Evolutionary conservation across 163 green algal genomes (phyloP).

Genomic region (Volvox carteri): DNA sequence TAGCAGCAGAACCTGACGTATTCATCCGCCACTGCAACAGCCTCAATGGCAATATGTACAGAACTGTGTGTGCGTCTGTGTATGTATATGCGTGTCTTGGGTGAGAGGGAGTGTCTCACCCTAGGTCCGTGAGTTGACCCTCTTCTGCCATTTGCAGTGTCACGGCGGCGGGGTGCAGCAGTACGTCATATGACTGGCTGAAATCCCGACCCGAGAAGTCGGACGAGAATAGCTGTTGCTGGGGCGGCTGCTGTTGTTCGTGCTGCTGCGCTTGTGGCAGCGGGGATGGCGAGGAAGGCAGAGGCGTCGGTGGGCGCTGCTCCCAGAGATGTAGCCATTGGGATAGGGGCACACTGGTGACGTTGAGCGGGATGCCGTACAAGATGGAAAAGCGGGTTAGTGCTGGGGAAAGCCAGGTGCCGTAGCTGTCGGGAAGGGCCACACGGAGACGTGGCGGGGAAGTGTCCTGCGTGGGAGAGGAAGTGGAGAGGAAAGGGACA

Average conservation of each 20-base stretch:
- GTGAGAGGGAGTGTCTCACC: not conserved
- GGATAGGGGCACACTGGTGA: not conserved
- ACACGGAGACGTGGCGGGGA: slow-evolving; percentile 5
- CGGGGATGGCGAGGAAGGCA: not conserved
- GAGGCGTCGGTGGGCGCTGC: not conserved
- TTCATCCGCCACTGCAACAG: no score
- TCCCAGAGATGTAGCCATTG: not conserved
- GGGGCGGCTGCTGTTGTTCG: not conserved
- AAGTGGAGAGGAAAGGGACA: no score
- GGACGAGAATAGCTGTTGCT: not conserved
- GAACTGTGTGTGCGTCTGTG: no score
- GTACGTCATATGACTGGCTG: not conserved
- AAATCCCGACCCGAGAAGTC: not conserved
- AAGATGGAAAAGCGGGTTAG: not conserved
- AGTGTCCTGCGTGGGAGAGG: not conserved
- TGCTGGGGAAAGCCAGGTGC: not conserved
- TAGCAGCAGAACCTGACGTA: no score
- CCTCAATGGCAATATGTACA: no score
- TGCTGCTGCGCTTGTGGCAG: not conserved
- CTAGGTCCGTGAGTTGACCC: not conserved
- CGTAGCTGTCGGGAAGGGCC: slow-evolving; percentile 1
- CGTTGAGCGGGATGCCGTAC: not conserved
- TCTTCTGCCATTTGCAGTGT: slow-evolving; percentile 25
- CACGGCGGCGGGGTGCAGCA: not conserved
- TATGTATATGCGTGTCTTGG: no score